Conservation (phyloP, 2,329 filamentous ascomycete species). For the Botrytis pseudocinerea region DNA sequence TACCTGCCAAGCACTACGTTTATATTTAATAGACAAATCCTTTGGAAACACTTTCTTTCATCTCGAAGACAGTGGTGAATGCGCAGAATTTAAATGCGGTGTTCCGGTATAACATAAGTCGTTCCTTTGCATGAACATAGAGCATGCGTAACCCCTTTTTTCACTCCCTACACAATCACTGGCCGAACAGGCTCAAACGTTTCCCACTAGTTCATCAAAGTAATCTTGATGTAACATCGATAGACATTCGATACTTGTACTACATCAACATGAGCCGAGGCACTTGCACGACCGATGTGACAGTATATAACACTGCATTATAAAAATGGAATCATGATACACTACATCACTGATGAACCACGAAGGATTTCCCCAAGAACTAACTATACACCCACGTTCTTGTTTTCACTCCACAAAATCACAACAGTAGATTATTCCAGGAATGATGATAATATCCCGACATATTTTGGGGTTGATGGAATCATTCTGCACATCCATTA, state of each 20-base stretch:
- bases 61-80: neutral
- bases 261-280: neutral
- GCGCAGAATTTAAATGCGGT: neutral
- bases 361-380: neutral
- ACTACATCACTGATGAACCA: neutral
- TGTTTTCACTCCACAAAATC: too few species aligned
- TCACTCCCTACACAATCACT: neutral
- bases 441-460: neutral
- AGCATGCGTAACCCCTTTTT: neutral
- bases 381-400: neutral
- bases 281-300: neutral
- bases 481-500: neutral
- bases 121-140: neutral
- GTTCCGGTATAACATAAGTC: neutral
- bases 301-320: neutral
- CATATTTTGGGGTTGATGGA: neutral
- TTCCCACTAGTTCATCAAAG: neutral
- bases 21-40: neutral
- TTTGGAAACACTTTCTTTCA: neutral
- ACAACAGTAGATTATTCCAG: neutral
- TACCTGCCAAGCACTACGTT: neutral
- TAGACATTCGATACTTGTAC: neutral
- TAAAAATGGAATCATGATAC: neutral
- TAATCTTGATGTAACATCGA: neutral
- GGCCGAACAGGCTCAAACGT: rapidly evolving